A percentile compares a stretch with the other conserved stretches of the same genome.
Evolutionary conservation across 148 eudicot genomes (phyloP).

Genomic region (Euryodendron excelsum): DNA sequence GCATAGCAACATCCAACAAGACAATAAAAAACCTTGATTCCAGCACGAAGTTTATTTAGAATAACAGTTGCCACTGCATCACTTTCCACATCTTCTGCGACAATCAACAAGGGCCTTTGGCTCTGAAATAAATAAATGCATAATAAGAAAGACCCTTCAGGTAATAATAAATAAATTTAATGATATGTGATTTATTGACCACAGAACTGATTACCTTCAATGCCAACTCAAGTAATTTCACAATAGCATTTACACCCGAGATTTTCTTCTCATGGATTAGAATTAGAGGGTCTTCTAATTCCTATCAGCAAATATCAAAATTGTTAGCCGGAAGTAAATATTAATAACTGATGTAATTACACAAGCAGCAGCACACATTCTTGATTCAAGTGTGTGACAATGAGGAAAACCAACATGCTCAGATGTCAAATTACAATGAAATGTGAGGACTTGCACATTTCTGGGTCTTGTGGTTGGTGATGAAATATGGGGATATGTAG

Average conservation of each 20-base stretch:
- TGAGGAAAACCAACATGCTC: not conserved
- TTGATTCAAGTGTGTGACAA: not conserved
- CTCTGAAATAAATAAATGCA: constrained; percentile 39
- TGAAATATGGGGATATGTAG: constrained; percentile 59
- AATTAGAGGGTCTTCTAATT: constrained; percentile 65
- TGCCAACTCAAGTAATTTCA: constrained; percentile 78
- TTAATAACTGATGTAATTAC: not conserved
- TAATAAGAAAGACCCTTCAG: not conserved
- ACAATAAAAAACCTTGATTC: constrained; percentile 59
- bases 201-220: constrained; percentile 58
- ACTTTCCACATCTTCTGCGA: constrained; percentile 73
- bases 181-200: not conserved
- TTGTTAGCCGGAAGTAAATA: not conserved
- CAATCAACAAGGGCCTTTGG: constrained; percentile 63
- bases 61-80: constrained; percentile 77
- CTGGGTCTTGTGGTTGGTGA: constrained; percentile 58
- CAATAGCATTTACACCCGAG: constrained; percentile 54
- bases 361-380: not conserved
- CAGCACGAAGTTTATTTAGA: constrained; percentile 90
- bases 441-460: constrained; percentile 47
- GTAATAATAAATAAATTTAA: too few relatives aligned
- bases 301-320: constrained; percentile 28
- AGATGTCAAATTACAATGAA: not conserved
- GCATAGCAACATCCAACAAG: not conserved
- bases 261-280: constrained; percentile 70